These are phyloP conservation scores for Lactarius deliciosus DNA, from an alignment of 768 basidiomycete genomes.

Conservation along the genomic window DNA sequence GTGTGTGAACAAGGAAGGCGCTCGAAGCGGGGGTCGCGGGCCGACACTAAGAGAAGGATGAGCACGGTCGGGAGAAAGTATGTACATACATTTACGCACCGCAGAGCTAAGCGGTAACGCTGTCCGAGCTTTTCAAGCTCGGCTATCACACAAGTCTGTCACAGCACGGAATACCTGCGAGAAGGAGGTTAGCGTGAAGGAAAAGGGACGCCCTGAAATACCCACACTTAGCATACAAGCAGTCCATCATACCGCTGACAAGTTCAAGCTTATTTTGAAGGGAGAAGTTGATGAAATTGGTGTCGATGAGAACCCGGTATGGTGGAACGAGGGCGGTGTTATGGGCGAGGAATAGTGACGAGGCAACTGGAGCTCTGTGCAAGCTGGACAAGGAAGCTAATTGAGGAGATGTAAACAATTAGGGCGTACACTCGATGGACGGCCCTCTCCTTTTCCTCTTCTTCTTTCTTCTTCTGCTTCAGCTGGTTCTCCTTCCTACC, in stretches of 20 bases:
- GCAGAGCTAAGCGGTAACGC: constrained; percentile 89
- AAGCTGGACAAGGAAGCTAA: constrained; percentile 10
- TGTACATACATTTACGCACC: constrained; percentile 50
- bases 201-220: constrained; percentile 23
- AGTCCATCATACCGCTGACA: constrained; percentile 99
- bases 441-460: constrained; percentile 74
- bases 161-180: constrained; percentile 92
- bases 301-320: constrained; percentile 96
- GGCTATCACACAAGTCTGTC: constrained; percentile 99
- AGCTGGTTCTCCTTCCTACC: constrained; percentile 88
- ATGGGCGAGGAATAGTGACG: constrained; percentile 91
- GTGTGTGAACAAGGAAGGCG: constrained; percentile 87
- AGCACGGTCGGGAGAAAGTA: constrained; percentile 1
- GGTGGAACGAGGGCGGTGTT: constrained; percentile 96
- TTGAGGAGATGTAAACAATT: neutral
- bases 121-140: constrained; percentile 98
- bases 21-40: constrained; percentile 96
- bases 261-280: constrained; percentile 98
- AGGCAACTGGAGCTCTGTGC: constrained; percentile 76
- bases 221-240: constrained; percentile 94
- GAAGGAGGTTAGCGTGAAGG: constrained; percentile 17
- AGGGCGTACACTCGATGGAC: constrained; percentile 73
- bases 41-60: constrained; percentile 61
- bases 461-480: constrained; percentile 84
- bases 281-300: constrained; percentile 99